Evolutionary conservation across 2,329 filamentous ascomycete genomes (phyloP).

Genomic region (Penicillium brasilianum): DNA sequence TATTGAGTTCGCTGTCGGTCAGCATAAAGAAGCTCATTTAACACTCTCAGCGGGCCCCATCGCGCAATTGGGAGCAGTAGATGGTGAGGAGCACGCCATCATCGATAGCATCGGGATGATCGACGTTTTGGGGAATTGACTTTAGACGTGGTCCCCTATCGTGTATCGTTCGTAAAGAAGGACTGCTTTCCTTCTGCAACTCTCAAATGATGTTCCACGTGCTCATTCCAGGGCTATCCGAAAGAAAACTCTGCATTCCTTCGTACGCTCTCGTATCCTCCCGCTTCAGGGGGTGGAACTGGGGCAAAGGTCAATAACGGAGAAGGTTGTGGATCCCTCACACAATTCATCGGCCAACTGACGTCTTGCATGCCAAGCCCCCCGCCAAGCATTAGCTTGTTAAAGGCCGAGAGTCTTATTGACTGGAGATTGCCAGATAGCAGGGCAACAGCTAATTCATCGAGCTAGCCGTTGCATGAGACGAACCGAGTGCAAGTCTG

Average conservation of each 20-base stretch:
- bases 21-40: background rate
- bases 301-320: background rate
- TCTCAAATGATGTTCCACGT: background rate
- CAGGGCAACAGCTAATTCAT: too few species aligned
- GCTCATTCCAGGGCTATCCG: background rate
- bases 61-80: slow-evolving; percentile 23
- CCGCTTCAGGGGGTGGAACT: background rate
- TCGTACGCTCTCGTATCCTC: background rate
- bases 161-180: background rate
- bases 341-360: slow-evolving; percentile 17
- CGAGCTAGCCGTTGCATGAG: too few species aligned
- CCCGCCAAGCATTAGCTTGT: slow-evolving; percentile 3
- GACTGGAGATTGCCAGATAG: too few species aligned
- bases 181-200: background rate
- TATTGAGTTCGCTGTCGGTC: background rate
- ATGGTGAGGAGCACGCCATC: slow-evolving; percentile 29
- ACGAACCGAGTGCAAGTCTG: background rate
- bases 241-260: background rate
- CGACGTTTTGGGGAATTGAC: slow-evolving; percentile 4
- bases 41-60: slow-evolving; percentile 15
- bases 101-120: slow-evolving; percentile 22
- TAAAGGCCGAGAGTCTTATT: background rate
- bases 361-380: slow-evolving; percentile 20
- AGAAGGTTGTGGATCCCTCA: slow-evolving; percentile 18
- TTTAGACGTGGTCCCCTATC: background rate